phyloP scores from a whole-genome alignment of 768 basidiomycete species.

The Lentinula raphanica region DNA sequence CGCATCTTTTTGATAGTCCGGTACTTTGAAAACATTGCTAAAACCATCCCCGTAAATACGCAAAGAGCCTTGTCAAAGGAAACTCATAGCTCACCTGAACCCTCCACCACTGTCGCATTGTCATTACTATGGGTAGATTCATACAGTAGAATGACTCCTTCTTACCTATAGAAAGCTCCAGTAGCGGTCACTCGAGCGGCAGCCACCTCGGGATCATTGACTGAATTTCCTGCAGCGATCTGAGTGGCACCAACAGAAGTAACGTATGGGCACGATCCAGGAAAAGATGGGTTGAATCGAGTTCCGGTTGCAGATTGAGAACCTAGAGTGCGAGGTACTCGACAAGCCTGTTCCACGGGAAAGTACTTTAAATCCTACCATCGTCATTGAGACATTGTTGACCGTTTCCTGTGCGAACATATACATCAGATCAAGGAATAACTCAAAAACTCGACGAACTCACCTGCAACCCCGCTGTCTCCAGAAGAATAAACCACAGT shows the following conservation, averaged over 20 bases:
- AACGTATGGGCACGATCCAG: slow-evolving; percentile 41
- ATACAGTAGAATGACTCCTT: slow-evolving; percentile 3
- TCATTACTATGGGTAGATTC: no score
- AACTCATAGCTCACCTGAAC: slow-evolving; percentile 8
- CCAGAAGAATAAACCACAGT: slow-evolving; percentile 30
- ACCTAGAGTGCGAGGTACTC: slow-evolving; percentile 3
- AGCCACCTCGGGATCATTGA: slow-evolving; percentile 39
- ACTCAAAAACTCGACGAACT: not conserved
- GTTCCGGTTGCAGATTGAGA: slow-evolving; percentile 13
- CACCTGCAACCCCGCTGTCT: slow-evolving; percentile 36
- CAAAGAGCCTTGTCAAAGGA: slow-evolving; percentile 13
- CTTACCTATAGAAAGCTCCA: slow-evolving; percentile 44
- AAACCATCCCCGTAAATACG: not conserved
- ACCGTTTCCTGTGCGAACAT: slow-evolving; percentile 19
- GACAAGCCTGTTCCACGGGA: slow-evolving; percentile 6
- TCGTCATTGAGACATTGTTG: slow-evolving; percentile 17
- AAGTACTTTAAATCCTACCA: slow-evolving; percentile 12
- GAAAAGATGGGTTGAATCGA: slow-evolving; percentile 21
- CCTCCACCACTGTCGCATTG: not conserved
- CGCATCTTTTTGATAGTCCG: slow-evolving; percentile 38
- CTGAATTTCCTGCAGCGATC: slow-evolving; percentile 34
- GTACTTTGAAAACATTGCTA: slow-evolving; percentile 35
- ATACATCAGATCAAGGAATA: not conserved
- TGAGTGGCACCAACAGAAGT: slow-evolving; percentile 52
- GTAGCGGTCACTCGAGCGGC: slow-evolving; percentile 42